phyloP scores from a whole-genome alignment of 2,329 filamentous ascomycete genomes.

The Geosmithia flava region DNA sequence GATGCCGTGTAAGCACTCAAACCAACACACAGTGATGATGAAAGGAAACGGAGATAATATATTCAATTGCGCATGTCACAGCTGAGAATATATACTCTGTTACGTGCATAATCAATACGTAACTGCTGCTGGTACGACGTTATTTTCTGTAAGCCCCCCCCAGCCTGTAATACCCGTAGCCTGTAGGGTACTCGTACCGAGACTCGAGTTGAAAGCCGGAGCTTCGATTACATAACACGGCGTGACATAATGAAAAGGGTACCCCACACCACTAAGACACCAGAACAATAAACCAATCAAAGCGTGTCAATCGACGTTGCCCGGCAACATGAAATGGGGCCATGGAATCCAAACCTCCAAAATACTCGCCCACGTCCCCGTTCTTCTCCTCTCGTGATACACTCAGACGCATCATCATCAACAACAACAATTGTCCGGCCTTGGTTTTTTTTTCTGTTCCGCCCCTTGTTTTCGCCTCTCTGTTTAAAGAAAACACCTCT shows the following conservation, averaged over 20 bases:
- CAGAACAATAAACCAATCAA: neutral
- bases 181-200: no score
- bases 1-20: no score
- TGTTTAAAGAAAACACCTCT: neutral
- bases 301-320: neutral
- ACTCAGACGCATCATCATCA: constrained; percentile 6
- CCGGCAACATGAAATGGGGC: neutral
- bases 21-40: no score
- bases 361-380: constrained; percentile 1
- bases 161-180: no score
- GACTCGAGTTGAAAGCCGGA: neutral
- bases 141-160: no score
- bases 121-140: no score
- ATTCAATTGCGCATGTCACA: no score
- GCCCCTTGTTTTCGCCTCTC: neutral
- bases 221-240: neutral
- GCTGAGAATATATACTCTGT: no score
- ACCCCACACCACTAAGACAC: neutral
- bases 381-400: constrained; percentile 2
- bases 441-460: neutral
- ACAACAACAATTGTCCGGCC: neutral
- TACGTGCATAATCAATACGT: no score
- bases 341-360: constrained; percentile 1
- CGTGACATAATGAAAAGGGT: neutral
- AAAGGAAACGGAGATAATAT: no score